phyloP scores from a whole-genome alignment of 1,284 basidiomycete species.

The Malassezia brasiliensis region DNA sequence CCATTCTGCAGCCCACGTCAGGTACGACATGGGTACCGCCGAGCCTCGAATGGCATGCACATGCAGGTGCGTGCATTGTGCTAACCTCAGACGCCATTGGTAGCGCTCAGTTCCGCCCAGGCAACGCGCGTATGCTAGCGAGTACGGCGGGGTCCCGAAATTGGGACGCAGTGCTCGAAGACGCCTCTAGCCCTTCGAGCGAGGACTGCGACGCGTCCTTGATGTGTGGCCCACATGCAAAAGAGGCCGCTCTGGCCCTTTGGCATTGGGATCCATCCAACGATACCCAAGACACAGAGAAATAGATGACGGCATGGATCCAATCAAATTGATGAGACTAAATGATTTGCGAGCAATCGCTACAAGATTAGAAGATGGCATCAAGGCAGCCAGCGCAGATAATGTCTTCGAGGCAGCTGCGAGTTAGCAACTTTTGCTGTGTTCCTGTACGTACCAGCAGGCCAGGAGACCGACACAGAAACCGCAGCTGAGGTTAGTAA shows the following conservation, averaged over 20 bases:
- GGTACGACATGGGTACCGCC: not conserved
- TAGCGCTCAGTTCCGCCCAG: constrained; percentile 5
- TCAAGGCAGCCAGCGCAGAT: constrained; percentile 19
- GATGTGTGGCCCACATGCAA: no score
- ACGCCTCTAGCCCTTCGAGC: not conserved
- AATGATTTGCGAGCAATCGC: no score
- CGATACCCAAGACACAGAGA: no score
- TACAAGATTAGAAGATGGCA: constrained; percentile 13
- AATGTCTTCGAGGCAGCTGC: constrained; percentile 19
- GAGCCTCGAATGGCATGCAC: constrained; percentile 1
- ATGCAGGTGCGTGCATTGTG: constrained; percentile 2
- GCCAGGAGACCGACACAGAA: constrained; percentile 16
- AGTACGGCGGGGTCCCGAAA: constrained; percentile 10
- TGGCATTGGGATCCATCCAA: not conserved
- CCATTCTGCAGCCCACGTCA: not conserved
- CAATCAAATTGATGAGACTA: no score
- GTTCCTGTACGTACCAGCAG: constrained; percentile 14
- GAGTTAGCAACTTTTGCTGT: not conserved
- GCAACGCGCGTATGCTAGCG: not conserved
- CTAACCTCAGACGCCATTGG: constrained; percentile 12
- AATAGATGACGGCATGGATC: no score
- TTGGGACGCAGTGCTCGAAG: not conserved
- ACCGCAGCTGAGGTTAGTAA: constrained; percentile 10
- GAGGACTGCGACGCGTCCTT: not conserved
- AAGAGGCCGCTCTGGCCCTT: not conserved